Conservation (phyloP, 2,329 filamentous ascomycete species). For the Cladosporium sp. region DNA sequence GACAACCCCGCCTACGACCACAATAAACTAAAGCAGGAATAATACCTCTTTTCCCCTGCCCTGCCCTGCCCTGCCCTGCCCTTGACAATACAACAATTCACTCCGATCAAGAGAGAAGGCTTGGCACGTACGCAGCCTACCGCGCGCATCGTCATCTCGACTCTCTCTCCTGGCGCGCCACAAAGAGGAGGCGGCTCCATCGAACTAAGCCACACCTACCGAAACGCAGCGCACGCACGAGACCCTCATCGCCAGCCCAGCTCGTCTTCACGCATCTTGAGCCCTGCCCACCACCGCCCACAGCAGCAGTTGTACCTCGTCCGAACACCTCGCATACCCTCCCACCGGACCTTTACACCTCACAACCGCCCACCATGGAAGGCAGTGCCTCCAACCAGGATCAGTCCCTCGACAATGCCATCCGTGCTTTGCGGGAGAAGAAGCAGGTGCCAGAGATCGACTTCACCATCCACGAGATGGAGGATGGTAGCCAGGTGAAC, state of each 20-base stretch:
- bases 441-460: constrained; percentile 96
- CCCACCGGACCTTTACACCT: neutral
- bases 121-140: neutral
- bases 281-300: constrained; percentile 6
- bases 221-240: constrained; percentile 18
- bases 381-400: constrained; percentile 36
- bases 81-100: neutral
- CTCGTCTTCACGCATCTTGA: constrained; percentile 10
- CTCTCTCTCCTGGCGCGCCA: constrained; percentile 5
- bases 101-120: neutral
- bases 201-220: constrained; percentile 10
- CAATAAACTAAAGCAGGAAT: neutral
- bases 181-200: constrained; percentile 17
- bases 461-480: constrained; percentile 97
- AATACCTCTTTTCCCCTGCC: neutral
- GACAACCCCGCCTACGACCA: neutral
- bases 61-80: neutral
- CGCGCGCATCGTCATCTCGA: constrained; percentile 1
- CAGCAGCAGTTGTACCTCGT: constrained; percentile 4
- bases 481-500: constrained; percentile 93
- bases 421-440: constrained; percentile 91
- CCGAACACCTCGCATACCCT: neutral
- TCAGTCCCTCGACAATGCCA: constrained; percentile 74
- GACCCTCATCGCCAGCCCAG: constrained; percentile 17
- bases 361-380: constrained; percentile 32